phyloP scores from a whole-genome alignment of 805 yeast genomes.

The Blastobotrys terrestris region DNA sequence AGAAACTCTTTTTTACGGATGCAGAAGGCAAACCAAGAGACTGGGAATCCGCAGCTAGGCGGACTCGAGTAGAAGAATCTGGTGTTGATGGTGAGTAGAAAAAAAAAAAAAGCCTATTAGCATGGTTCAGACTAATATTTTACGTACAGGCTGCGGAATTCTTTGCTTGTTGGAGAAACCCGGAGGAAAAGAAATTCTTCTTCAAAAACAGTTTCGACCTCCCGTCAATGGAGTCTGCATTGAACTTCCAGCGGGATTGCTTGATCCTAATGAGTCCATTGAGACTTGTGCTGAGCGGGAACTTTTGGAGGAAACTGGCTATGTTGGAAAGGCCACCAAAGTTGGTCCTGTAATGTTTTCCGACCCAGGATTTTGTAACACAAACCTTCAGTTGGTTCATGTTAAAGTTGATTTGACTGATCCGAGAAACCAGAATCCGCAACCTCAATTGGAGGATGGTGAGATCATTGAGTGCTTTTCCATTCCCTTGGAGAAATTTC shows the following conservation, averaged over 20 bases:
- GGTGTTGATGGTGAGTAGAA: conserved; percentile 57
- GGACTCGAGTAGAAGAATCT: conserved; percentile 58
- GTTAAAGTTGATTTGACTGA: conserved; percentile 68
- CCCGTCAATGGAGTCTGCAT: conserved; percentile 84
- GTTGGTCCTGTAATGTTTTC: conserved; percentile 49
- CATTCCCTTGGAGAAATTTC: conserved; percentile 51
- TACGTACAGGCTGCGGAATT: conserved; percentile 55
- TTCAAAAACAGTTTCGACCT: conserved; percentile 90
- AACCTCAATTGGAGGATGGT: conserved; percentile 74
- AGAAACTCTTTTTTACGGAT: conserved; percentile 38
- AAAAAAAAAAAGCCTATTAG: neutral
- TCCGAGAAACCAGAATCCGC: conserved; percentile 61
- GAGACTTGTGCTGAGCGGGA: conserved; percentile 84
- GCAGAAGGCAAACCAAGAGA: conserved; percentile 45
- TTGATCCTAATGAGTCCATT: conserved; percentile 75
- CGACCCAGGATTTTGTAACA: conserved; percentile 89
- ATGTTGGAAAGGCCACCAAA: conserved; percentile 54
- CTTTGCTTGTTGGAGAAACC: conserved; percentile 59
- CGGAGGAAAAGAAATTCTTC: conserved; percentile 47
- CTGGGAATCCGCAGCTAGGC: conserved; percentile 89
- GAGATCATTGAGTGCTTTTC: conserved; percentile 90
- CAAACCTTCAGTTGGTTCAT: conserved; percentile 73
- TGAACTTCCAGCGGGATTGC: conserved; percentile 92
- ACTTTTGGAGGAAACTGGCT: conserved; percentile 88
- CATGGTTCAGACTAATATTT: too few species aligned